Evolutionary conservation across 2,329 filamentous ascomycete genomes (phyloP).

Genomic region (Nemania sp.): DNA sequence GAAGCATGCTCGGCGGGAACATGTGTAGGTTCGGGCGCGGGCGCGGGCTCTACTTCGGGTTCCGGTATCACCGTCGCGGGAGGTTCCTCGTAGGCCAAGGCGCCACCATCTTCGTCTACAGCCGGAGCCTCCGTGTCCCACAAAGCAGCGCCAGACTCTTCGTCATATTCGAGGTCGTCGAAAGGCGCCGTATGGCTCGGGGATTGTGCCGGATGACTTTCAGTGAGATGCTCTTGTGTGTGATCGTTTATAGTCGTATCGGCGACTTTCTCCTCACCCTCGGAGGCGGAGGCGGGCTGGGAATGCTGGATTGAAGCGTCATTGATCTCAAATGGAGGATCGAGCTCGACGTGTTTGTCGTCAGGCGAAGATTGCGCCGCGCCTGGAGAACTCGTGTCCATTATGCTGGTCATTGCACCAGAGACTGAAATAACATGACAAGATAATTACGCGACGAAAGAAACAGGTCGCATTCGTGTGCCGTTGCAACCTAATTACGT

Average conservation of each 20-base stretch:
- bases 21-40: too few species aligned
- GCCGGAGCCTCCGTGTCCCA: slow-evolving; percentile 28
- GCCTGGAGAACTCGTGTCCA: slow-evolving; percentile 48
- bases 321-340: slow-evolving; percentile 13
- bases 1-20: slow-evolving; percentile 37
- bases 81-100: slow-evolving; percentile 8
- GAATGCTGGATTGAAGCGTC: not conserved
- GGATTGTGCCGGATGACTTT: slow-evolving; percentile 21
- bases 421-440: slow-evolving; percentile 38
- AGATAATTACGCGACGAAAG: slow-evolving; percentile 25
- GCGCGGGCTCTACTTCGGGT: not conserved
- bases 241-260: slow-evolving; percentile 11
- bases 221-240: slow-evolving; percentile 22
- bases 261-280: slow-evolving; percentile 2
- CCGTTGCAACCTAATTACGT: slow-evolving; percentile 19
- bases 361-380: slow-evolving; percentile 47
- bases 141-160: slow-evolving; percentile 32
- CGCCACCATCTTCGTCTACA: not conserved
- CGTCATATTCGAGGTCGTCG: slow-evolving; percentile 32
- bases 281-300: slow-evolving; percentile 9
- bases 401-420: slow-evolving; percentile 43
- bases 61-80: not conserved
- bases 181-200: slow-evolving; percentile 28
- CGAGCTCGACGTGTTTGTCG: slow-evolving; percentile 22
- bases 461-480: slow-evolving; percentile 23